Base-by-base conservation (phyloP, 345 rosid genomes). In the Litchi chinensis region DNA sequence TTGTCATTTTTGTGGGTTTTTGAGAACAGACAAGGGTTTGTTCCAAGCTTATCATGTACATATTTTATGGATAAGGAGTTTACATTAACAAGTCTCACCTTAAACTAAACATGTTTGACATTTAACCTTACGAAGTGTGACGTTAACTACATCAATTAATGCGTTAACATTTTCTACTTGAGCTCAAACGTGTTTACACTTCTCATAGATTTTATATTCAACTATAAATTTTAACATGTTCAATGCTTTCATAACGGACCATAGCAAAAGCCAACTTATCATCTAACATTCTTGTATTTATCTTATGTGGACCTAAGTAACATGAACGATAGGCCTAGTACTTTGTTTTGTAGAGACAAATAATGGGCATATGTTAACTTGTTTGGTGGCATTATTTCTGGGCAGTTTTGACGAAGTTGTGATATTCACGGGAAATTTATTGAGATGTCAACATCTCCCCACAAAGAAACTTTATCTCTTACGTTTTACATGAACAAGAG, bases 361-460 rank as follows among this genome's bases (percentile, higher is more conserved):
- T 22, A 69, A 72, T 60, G 56, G 68, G 65, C 24, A 24, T n/a
- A 32, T 50, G 73, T 18, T 59, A 1, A 26, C n/a, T 73, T 77
- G 72, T 74, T 73, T 56, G 22, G 62, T 60, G 73, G 79, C 41
- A 40, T 32, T 18, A 48, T 65, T 70, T 57, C 0, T 21, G 28
- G 64, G 21, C 22, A 48, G 24, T 32, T 7, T 5, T 8, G 39
- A 41, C 32, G 56, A 39, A 66, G 24, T 78, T 65, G 43, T 62
- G 48, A 0, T 62, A 6, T 78, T 77, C 84, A 71, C 75, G 71
- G 40, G 68, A 74, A 15, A 65, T 80, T 41, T 78, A 11, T 77
- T 74, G 39, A n/a, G 24, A 44, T 73, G 75, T 83, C 84, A 63
- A 44, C 78, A 66, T 75, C 80, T 59, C 40, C 16, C 48, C 8